Evolutionary conservation across 805 yeast species (phyloP).

Genomic region (Wickerhamiella parazyma): DNA sequence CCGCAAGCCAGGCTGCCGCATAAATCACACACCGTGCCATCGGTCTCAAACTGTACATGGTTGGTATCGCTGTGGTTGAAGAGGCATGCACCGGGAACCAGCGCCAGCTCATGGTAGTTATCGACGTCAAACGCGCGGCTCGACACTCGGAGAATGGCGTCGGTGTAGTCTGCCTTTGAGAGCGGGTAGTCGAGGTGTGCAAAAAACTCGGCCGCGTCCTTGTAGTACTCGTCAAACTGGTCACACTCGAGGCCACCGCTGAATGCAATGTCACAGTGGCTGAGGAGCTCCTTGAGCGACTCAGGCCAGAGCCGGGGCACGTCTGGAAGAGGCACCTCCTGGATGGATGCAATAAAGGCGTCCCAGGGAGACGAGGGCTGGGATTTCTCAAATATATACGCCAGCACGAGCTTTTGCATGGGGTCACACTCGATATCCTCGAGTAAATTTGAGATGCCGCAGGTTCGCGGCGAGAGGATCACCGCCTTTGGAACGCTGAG

Average conservation of each 20-base stretch:
- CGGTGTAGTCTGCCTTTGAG: conserved; percentile 24
- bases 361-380: conserved; percentile 68
- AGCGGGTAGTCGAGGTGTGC: conserved; percentile 12
- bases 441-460: conserved; percentile 49
- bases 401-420: conserved; percentile 34
- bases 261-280: conserved; percentile 48
- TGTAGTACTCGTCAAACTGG: conserved; percentile 31
- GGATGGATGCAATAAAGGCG: conserved; percentile 44
- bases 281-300: conserved; percentile 33
- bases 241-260: conserved; percentile 44
- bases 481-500: conserved; percentile 24
- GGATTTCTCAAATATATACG: conserved; percentile 58
- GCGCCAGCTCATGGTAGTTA: conserved; percentile 52
- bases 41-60: conserved; percentile 52
- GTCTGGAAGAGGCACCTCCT: conserved; percentile 20
- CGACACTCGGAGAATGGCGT: conserved; percentile 50
- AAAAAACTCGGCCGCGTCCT: conserved; percentile 25
- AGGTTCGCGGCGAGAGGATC: conserved; percentile 26
- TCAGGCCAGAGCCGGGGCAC: conserved; percentile 61
- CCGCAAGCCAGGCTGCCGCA: conserved; percentile 38
- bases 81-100: conserved; percentile 86
- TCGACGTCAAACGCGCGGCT: conserved; percentile 78
- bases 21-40: conserved; percentile 36
- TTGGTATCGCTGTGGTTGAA: conserved; percentile 62
- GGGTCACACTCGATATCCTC: conserved; percentile 51